Evolutionary conservation across 768 basidiomycete genomes (phyloP), one percentile per base, ranked within the genome.

Genomic region (Russula virescens): DNA sequence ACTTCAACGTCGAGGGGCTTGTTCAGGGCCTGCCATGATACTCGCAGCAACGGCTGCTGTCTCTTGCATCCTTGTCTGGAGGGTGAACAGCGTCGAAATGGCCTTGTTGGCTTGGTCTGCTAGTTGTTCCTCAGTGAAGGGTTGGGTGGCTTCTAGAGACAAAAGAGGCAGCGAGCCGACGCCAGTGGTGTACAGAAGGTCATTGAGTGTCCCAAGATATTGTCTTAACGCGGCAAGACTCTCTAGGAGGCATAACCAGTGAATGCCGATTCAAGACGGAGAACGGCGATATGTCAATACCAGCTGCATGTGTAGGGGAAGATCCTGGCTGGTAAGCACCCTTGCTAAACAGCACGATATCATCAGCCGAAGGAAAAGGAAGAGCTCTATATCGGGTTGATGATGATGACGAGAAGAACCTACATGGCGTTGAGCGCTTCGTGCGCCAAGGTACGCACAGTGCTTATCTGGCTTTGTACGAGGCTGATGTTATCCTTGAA

Each of bases 81-180:
- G 53, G 4, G 55, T 45, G 21, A 58, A 66, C 35, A 64, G 34
- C 1, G 57, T 54, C 16, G 46, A 42, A 18, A 66, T 58, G 31
- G 65, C 65, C 58, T 64, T 66, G 26, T 64, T 66, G 5, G 65
- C 58, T 34, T 64, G 63, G 1, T 64, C 58, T 23, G 55, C 62
- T 8, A 66, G 31, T 49, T 64, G 61, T 48, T 64, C 65, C 43
- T 66, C 65, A 21, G 65, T 58, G 35, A 58, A 58, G 38, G 65
- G 25, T 16, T 45, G 48, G 9, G 43, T 58, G 11, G 48, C 43
- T 19, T 60, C 65, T 35, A 52, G 58, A 5, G 65, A 43, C 8
- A 66, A 43, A 47, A 66, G 62, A 56, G 65, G 65, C 18, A 66
- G 62, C 42, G 65, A 64, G 1, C 65, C 65, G 6, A 66, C 65